Base-by-base conservation (phyloP, 805 yeast species). In the Ogataea sp. region DNA sequence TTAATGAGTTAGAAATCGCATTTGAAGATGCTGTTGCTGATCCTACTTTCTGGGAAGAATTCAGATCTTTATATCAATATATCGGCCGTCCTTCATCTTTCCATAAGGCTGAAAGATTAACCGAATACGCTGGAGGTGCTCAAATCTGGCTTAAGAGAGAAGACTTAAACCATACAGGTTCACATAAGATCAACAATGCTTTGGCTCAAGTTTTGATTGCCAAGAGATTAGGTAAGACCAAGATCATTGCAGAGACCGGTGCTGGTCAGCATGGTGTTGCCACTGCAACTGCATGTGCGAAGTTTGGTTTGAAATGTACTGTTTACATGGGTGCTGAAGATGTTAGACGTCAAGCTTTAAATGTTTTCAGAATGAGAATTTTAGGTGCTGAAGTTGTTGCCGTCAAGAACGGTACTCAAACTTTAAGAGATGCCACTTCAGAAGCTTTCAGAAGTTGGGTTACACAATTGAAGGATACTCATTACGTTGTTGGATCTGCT, bases 251-350 rank as follows among this genome's bases (percentile, higher is more conserved):
- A 27, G 95, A 84, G 67, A 84, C 95, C 29, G 95, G 95, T 64
- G 95, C 95, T 38, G 95, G 95, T 50, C 95, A 84, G 64, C 95
- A 84, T 56, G 95, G 95, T 68, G 95, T 84, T 29, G 95, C 95
- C 30, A 84, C 93, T 38, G 95, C 95, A 24, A 84, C 95, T 43
- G 95, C 94, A 0, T 81, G 89, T 70, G 95, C 95, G 47, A 83
- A 83, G 56, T 84, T 93, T 52, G 98, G 98, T 38, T 62, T 93
- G 64, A 76, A 83, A 59, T 93, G 98, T 70, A 86, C 86, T 14
- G 95, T 93, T 27, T 90, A 77, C 57, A 93, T 93, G 99, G 99
- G 99, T 46, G 97, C 97, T 34, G 98, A 93, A 66, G 99, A 93
- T 67, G 96, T 86, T 33, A 83, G 96, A 62, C 85, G 99, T 65